These are phyloP conservation scores for Notholithocarpus densiflorus DNA, from an alignment of 306 rosid genomes.

Conservation along the genomic window DNA sequence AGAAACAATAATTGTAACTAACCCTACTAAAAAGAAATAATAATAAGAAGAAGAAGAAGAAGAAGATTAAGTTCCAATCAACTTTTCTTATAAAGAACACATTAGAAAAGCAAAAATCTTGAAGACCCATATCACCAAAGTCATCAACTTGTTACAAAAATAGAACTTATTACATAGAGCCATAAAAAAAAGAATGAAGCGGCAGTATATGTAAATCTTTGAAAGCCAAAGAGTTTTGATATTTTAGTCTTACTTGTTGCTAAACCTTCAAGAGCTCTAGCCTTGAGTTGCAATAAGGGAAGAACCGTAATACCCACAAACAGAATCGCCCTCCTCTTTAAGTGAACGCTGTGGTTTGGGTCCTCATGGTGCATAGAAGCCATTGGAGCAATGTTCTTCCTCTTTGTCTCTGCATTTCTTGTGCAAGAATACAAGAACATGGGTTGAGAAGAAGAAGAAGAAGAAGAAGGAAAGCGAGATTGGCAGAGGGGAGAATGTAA, in stretches of 20 bases:
- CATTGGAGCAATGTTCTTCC: conserved; percentile 31
- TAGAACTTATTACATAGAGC: neutral
- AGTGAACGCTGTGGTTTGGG: conserved; percentile 16
- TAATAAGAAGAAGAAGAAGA: neutral
- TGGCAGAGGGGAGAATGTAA: conserved; percentile 42
- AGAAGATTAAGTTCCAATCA: neutral
- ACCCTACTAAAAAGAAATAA: neutral
- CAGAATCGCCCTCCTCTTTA: conserved; percentile 53
- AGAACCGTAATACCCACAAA: conserved; percentile 61
- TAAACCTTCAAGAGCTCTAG: conserved; percentile 50
- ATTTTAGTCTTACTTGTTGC: conserved; percentile 32
- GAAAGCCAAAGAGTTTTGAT: neutral
- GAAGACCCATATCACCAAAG: conserved; percentile 10
- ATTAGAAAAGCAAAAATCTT: neutral
- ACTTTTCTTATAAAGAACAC: neutral
- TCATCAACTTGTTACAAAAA: neutral
- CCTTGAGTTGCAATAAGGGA: conserved; percentile 61
- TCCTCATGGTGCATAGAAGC: conserved; percentile 30
- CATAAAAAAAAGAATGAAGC: neutral
- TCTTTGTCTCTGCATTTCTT: conserved; percentile 34
- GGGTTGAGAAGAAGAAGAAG: conserved; percentile 29
- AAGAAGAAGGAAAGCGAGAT: conserved; percentile 33
- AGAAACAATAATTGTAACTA: neutral
- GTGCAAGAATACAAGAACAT: conserved; percentile 12
- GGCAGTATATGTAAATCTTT: neutral